Percentiles rank a stretch among this genome's conserved stretches.
Evolutionary conservation across 441 rosid genomes (phyloP).

Genomic region (Pelargonium fulgidum): DNA sequence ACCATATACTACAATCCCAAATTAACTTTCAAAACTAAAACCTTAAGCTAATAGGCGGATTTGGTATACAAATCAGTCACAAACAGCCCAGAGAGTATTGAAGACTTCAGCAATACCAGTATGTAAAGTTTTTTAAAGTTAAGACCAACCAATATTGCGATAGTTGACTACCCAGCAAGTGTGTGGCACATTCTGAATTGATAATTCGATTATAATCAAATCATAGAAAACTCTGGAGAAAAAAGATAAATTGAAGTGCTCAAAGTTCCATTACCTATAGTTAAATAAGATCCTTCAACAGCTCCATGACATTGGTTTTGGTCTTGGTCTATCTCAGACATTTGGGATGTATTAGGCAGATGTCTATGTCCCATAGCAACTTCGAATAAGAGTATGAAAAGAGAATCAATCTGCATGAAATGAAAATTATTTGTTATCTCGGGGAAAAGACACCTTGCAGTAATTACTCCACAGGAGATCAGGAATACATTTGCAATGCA

Average conservation of each 20-base stretch:
- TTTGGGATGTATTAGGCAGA: slow-evolving; percentile 18
- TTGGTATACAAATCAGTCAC: too few relatives aligned
- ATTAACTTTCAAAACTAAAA: neutral
- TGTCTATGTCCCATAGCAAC: slow-evolving; percentile 14
- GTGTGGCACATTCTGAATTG: neutral
- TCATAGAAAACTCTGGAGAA: neutral
- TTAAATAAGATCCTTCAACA: slow-evolving; percentile 18
- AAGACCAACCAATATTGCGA: neutral
- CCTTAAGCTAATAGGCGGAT: neutral
- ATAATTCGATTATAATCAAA: neutral
- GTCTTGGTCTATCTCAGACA: slow-evolving; percentile 20
- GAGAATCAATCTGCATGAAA: slow-evolving; percentile 20
- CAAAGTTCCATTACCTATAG: slow-evolving; percentile 18
- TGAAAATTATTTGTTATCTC: neutral
- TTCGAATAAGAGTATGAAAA: slow-evolving; percentile 3
- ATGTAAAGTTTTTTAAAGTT: neutral
- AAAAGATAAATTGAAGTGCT: neutral
- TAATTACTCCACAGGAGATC: slow-evolving; percentile 1
- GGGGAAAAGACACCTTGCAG: neutral
- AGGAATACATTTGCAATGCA: neutral
- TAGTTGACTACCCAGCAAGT: neutral
- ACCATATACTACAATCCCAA: neutral
- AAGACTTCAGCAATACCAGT: too few relatives aligned
- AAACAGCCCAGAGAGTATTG: too few relatives aligned
- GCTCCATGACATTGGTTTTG: slow-evolving; percentile 16